Base-by-base conservation (phyloP, 148 eudicot genomes). In the Spergularia marina region DNA sequence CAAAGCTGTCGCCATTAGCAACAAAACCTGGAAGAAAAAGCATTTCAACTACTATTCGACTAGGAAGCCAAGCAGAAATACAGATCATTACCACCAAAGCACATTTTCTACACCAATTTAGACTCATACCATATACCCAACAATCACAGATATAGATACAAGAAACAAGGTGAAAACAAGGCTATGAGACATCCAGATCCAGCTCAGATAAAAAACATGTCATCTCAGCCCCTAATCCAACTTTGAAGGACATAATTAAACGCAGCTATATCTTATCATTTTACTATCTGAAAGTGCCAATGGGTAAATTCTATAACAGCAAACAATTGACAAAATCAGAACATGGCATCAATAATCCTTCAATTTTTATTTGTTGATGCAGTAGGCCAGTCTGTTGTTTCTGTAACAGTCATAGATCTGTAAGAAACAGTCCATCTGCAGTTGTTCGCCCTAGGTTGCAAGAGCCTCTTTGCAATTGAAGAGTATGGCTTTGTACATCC, bases 1-100 rank as follows among this genome's bases (percentile, higher is more conserved):
- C 76, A 94, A 80, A 59, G 98, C 98, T 78, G 94, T 91, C 65
- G 95, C 97, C 98, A 94, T 94, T 84, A 94, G 74, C 82, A 94
- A 76, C 23, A 93, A 69, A 70, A 93, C 94, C 98, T 92, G 91
- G 85, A 81, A 25, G 62, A 44, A 55, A 13, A 25, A 59, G 60
- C 36, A 40, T 18, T 69, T 53, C 53, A 74, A 30, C 36, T 30
- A 30, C 36, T 30, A 30, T 30, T 51, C 20, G 17, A 53, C 49
- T 58, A 25, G 52, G 53, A 25, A 58, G 40, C 13, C 10, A 25
- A 41, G 39, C 67, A 70, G 44, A 62, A 16, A 13, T 58, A 47
- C 51, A 10, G 51, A 18, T 36, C 12, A 60, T 8, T 53, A 25
- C 49, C 30, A 12, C 14, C 47, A 65, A 23, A 14, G 67, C 76